Conservation (phyloP, 2,329 filamentous ascomycete species). For the Ophiognomonia clavigignenti-juglandacearum region DNA sequence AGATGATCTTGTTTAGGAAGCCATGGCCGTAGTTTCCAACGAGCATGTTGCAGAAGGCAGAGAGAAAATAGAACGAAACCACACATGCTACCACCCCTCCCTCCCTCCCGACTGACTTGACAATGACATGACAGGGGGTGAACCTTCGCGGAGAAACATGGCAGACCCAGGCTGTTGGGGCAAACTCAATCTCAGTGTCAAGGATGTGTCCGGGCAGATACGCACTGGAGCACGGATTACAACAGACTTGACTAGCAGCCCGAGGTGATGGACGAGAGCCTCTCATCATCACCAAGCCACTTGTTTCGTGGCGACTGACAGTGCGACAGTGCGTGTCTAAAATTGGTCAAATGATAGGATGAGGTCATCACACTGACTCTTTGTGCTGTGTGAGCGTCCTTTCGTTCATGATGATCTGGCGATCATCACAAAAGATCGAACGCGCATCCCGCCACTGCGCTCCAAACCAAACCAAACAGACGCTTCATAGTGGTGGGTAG, state of each 20-base stretch:
- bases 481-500: background rate
- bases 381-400: background rate
- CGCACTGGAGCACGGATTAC: background rate
- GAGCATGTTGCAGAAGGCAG: constrained; percentile 2
- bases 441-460: no score
- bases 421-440: background rate
- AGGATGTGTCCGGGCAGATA: background rate
- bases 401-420: background rate
- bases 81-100: background rate
- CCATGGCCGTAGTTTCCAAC: constrained; percentile 6
- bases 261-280: no score
- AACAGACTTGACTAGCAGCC: background rate
- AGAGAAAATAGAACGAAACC: background rate
- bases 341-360: background rate
- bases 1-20: constrained; percentile 7
- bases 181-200: background rate
- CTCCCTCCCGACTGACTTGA: background rate
- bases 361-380: background rate
- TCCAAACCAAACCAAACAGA: background rate
- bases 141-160: background rate
- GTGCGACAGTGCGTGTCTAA: background rate
- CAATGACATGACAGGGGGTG: background rate
- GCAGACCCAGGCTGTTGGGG: background rate
- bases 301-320: background rate
- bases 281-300: no score